A percentile compares a stretch with the other conserved stretches of the same genome.
phyloP scores from a whole-genome alignment of 192 early-diverging fungal genomes.

The Fimicolochytrium jonesii region DNA sequence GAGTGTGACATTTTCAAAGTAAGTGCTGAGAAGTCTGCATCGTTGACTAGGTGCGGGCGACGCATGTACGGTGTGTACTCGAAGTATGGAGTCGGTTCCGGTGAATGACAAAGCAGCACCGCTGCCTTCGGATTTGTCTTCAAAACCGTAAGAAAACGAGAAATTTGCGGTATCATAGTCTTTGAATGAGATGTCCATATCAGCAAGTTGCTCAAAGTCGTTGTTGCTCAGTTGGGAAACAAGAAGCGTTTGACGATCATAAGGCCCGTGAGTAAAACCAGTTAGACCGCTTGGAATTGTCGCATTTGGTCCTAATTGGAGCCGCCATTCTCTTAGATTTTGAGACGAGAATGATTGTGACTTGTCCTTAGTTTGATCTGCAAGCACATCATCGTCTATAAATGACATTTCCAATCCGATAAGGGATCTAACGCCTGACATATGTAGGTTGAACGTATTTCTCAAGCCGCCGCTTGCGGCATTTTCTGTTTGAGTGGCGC shows the following conservation, averaged over 20 bases:
- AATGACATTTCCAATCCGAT: slow-evolving; percentile 6
- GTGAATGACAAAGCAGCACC: slow-evolving; percentile 5
- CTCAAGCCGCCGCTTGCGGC: neutral
- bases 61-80: neutral
- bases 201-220: slow-evolving; percentile 5
- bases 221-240: neutral
- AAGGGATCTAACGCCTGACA: slow-evolving; percentile 2
- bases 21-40: neutral
- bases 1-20: slow-evolving; percentile 9
- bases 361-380: slow-evolving; percentile 11
- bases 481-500: neutral
- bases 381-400: slow-evolving; percentile 5
- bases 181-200: slow-evolving; percentile 9
- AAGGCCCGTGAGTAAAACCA: slow-evolving; percentile 8
- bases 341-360: slow-evolving; percentile 7
- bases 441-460: slow-evolving; percentile 17
- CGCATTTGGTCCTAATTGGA: neutral
- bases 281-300: slow-evolving; percentile 3
- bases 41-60: neutral
- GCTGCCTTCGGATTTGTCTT: neutral
- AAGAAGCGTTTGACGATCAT: slow-evolving; percentile 7
- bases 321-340: neutral
- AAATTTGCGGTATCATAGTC: slow-evolving; percentile 10
- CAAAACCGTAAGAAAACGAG: neutral
- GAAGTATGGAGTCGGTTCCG: neutral